Percentiles rank a stretch among this genome's conserved stretches.
These are phyloP conservation scores for Trichoderma cornu-damae DNA, from an alignment of 2,329 filamentous ascomycete genomes.

Conservation along the genomic window DNA sequence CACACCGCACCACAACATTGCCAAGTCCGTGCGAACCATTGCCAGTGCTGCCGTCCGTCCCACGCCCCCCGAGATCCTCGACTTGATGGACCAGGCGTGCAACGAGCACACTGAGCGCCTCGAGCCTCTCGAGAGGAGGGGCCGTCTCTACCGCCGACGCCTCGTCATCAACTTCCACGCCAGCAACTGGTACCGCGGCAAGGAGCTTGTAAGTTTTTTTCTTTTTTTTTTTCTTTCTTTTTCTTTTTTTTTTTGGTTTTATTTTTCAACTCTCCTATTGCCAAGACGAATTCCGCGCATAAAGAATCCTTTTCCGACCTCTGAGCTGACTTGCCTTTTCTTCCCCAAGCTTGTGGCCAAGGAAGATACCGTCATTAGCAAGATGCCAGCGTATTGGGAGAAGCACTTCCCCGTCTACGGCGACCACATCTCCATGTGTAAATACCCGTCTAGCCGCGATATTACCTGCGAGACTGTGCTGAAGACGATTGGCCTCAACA, in stretches of 20 bases:
- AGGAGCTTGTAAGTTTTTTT: background rate
- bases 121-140: background rate
- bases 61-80: background rate
- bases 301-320: too few relatives aligned
- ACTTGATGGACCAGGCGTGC: slow-evolving; percentile 12
- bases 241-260: background rate
- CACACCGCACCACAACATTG: slow-evolving; percentile 15
- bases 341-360: slow-evolving; percentile 4
- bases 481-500: slow-evolving; percentile 15
- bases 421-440: slow-evolving; percentile 15
- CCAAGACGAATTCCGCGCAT: background rate
- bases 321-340: background rate
- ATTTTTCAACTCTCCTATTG: background rate
- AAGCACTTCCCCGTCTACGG: slow-evolving; percentile 13
- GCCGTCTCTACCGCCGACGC: slow-evolving; percentile 6
- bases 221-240: background rate
- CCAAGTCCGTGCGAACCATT: slow-evolving; percentile 6
- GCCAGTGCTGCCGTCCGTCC: background rate
- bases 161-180: slow-evolving; percentile 12
- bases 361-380: background rate
- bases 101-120: background rate
- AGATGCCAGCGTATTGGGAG: slow-evolving; percentile 3
- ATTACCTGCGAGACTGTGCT: slow-evolving; percentile 3
- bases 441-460: background rate
- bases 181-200: slow-evolving; percentile 5